Percentiles rank a stretch among this genome's conserved stretches.
These are phyloP conservation scores for Carex cristatella DNA, from an alignment of 176 grass and related monocot genomes.

Conservation along the genomic window DNA sequence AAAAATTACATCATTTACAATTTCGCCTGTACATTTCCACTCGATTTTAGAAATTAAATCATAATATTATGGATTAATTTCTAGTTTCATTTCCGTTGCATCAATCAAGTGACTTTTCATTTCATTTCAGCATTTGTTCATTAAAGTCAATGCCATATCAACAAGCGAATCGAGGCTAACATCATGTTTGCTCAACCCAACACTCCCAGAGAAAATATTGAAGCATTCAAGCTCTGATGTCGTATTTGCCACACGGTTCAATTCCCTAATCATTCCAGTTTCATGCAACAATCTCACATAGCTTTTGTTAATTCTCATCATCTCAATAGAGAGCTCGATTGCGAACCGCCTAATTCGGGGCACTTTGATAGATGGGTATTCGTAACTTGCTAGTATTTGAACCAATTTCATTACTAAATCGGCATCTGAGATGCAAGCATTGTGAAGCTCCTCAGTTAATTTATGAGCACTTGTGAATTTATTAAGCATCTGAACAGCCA, in stretches of 20 bases:
- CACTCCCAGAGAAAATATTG: constrained; percentile 70
- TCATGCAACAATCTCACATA: constrained; percentile 31
- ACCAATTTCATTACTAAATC: constrained; percentile 33
- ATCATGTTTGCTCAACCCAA: constrained; percentile 47
- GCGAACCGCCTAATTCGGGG: constrained; percentile 53
- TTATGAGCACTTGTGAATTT: constrained; percentile 33
- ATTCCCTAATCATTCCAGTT: constrained; percentile 42
- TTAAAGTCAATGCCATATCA: constrained; percentile 33
- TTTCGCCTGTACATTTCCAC: constrained; percentile 10
- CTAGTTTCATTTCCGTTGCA: background rate
- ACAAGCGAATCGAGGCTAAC: constrained; percentile 35
- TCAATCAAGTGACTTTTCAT: background rate
- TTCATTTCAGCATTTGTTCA: constrained; percentile 14
- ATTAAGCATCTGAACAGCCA: constrained; percentile 43
- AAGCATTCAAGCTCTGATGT: constrained; percentile 78
- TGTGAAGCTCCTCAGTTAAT: constrained; percentile 27
- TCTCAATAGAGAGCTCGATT: constrained; percentile 44
- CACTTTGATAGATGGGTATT: constrained; percentile 35
- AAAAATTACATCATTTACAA: background rate
- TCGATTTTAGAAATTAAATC: background rate
- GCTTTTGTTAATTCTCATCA: constrained; percentile 40
- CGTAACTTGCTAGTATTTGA: constrained; percentile 32
- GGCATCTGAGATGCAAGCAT: constrained; percentile 25
- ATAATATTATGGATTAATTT: background rate
- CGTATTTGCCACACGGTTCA: constrained; percentile 34